Base-by-base conservation (phyloP, 805 yeast genomes). In the Candida caryicola region DNA sequence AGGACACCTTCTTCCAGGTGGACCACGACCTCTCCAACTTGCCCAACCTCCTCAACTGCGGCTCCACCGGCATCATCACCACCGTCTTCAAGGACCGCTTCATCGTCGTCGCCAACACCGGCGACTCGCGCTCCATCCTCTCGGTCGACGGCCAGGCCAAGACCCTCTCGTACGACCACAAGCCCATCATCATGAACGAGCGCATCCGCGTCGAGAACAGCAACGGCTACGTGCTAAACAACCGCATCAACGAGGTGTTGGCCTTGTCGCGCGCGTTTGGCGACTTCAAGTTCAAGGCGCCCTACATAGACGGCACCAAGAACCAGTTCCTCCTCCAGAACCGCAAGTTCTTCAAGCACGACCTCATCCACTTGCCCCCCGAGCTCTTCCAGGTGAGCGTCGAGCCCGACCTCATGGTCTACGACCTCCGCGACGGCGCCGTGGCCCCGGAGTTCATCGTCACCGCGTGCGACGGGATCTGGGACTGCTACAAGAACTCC, bases 111-210 rank as follows among this genome's bases (percentile, higher is more conserved):
- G 83, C 85, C 12, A 85, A 85, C 50, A 71, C 85, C 2, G 95
- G 95, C 4, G 95, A 85, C 57, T 82, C 90, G 5, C 66, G 95
- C 42, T 74, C 84, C 43, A 74, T 84, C 5, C 49, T 81, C 31
- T 71, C 81, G 9, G 58, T 69, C 14, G 52, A 64, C 27, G 88
- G 87, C 1, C 51, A 54, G 5, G 65, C 82, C 6, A 84, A 84
- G 55, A 73, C 71, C 4, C 50, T 69, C 8, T 62, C 71, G 17
- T 69, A 62, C 47, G 74, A 69, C 46, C 74, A 69, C 43, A 69
- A 69, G 36, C 74, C 74, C 4, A 52, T 60, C 5, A 60, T 52
- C 34, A 66, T 69, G 72, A 69, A 69, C 13, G 74, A 69, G 41
- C 44, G 73, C 19, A 66, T 69, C 14, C 47, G 74, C 36, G 64